Evolutionary conservation across 1,139 yeast species (phyloP).

Genomic region (Zygosaccharomyces sapae): DNA sequence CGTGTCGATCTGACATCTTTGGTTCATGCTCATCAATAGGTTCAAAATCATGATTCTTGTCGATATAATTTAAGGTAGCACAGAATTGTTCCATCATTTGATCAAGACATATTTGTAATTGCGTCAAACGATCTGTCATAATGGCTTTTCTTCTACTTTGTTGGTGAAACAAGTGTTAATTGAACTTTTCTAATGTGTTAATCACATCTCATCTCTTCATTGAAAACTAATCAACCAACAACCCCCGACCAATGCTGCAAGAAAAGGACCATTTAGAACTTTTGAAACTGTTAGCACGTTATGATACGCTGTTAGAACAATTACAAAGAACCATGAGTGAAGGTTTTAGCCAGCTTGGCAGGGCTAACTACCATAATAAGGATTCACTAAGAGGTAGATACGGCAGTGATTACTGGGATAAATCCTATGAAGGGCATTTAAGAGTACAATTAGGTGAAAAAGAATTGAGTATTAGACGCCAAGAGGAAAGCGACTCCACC

Average conservation of each 20-base stretch:
- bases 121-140: constrained; percentile 79
- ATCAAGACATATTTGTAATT: constrained; percentile 85
- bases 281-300: constrained; percentile 21
- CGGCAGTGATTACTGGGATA: constrained; percentile 35
- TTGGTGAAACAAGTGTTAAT: not conserved
- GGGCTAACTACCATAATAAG: constrained; percentile 35
- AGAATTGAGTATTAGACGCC: constrained; percentile 10
- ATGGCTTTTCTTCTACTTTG: not conserved
- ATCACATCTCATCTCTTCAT: not conserved
- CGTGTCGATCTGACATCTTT: constrained; percentile 48
- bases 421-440: constrained; percentile 26
- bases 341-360: constrained; percentile 30
- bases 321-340: constrained; percentile 24
- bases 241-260: constrained; percentile 5
- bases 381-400: constrained; percentile 31
- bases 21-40: constrained; percentile 47
- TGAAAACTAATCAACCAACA: not conserved
- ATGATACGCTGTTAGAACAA: constrained; percentile 31
- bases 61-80: constrained; percentile 83
- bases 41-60: constrained; percentile 60
- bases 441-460: constrained; percentile 12
- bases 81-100: constrained; percentile 89
- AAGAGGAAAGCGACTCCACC: constrained; percentile 8
- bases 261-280: constrained; percentile 16
- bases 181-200: not conserved